Base-by-base conservation (phyloP, 2,329 filamentous ascomycete genomes). In the Aspergillus floridensis region DNA sequence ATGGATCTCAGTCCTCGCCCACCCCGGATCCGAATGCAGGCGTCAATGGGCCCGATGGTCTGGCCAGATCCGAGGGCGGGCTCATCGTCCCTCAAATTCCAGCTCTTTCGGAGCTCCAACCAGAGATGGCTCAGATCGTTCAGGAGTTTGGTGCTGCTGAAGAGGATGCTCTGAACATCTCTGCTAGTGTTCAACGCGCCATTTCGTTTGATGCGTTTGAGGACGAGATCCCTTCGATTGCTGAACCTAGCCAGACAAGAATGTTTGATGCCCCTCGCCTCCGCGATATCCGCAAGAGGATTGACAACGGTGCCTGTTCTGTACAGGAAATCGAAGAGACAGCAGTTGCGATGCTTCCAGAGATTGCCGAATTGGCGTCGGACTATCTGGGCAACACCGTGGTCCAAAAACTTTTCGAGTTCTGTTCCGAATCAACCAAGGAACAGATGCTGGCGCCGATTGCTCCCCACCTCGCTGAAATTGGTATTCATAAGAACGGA, bases 371-470 rank as follows among this genome's bases (percentile, higher is more conserved):
- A 76, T 82, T 99, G 24, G 85, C 95, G 2, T 96, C 93, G 0
- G 95, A 99, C 76, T 99, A 99, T 70, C 85, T 99, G 32, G 95
- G 95, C 68, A 99, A 99, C 79, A 99, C 95, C 0, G 95, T 99
- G n/a, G 93, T 99, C 19, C 95, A 99, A 79, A 99, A 99, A 78
- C 82, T 99, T 49, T 99, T 99, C 72, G 93, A 99, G 76, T 92
- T 91, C 78, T 98, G 95, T 79, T 95, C 92, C 0, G 93, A 98
- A 73, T 82, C 87, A 47, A 86, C 93, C 47, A 93, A 96, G 68
- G 92, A 97, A 74, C 88, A 90, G 58, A 98, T 99, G 95, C 81
- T 99, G 59, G 78, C 81, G 14, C 87, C 93, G 71, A 96, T 99
- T 69, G 87, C 90, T 2, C 93, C 93, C 59, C 93, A 97, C 72